Conservation (phyloP, 2,329 filamentous ascomycete genomes). For the Penicillium sp. region DNA sequence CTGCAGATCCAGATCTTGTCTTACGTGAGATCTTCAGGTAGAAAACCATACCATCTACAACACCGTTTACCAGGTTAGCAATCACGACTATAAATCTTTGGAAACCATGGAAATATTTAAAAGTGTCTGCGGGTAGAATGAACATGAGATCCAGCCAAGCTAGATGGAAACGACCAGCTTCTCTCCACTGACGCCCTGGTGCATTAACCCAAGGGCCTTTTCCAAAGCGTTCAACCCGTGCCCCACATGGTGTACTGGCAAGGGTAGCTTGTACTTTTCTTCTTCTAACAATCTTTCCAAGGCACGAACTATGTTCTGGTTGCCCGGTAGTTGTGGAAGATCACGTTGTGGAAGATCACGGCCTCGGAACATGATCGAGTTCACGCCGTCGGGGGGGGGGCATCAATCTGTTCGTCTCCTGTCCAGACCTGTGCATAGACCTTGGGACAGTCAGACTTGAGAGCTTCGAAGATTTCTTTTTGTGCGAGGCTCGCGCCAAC, state of each 20-base stretch:
- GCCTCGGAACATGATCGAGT: slow-evolving; percentile 31
- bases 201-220: slow-evolving; percentile 31
- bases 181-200: slow-evolving; percentile 38
- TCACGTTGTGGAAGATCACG: slow-evolving; percentile 32
- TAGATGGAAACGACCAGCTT: slow-evolving; percentile 45
- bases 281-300: slow-evolving; percentile 33
- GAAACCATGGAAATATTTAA: no score
- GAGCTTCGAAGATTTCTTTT: slow-evolving; percentile 33
- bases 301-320: slow-evolving; percentile 28
- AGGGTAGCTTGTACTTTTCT: slow-evolving; percentile 36
- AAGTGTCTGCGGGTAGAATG: no score
- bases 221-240: slow-evolving; percentile 32
- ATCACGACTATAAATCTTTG: no score
- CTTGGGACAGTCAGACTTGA: slow-evolving; percentile 37
- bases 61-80: no score
- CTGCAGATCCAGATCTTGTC: neutral
- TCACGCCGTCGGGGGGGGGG: slow-evolving; percentile 40
- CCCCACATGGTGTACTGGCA: slow-evolving; percentile 38
- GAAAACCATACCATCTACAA: neutral
- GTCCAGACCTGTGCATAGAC: slow-evolving; percentile 41
- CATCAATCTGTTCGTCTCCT: slow-evolving; percentile 23
- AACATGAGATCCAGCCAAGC: neutral
- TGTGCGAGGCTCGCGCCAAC: slow-evolving; percentile 35
- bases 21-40: slow-evolving; percentile 8
- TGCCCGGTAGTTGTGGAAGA: slow-evolving; percentile 30